Percentiles rank a stretch among this genome's conserved stretches.
Evolutionary conservation across 1,284 basidiomycete species (phyloP).

Genomic region (Boletellus dicymbophilus): DNA sequence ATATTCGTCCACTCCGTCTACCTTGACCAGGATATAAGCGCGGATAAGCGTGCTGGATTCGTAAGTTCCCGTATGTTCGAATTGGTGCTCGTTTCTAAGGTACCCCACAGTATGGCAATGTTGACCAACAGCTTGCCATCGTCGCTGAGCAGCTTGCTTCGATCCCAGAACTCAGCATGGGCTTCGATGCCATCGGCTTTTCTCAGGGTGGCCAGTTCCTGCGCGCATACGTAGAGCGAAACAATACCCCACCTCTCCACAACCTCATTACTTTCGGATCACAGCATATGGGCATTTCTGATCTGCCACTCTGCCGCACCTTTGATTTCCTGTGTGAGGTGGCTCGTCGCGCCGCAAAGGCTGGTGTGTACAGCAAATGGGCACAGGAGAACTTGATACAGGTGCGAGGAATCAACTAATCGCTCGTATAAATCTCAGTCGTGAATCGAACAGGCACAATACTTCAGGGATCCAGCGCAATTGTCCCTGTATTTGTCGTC

Average conservation of each 20-base stretch:
- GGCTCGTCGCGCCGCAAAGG: conserved; percentile 70
- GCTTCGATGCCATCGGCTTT: conserved; percentile 92
- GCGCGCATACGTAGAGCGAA: conserved; percentile 86
- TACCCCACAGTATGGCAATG: conserved; percentile 70
- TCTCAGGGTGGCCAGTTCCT: conserved; percentile 95
- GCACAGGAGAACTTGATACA: conserved; percentile 84
- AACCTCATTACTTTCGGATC: conserved; percentile 92
- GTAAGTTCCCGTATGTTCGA: conserved; percentile 50
- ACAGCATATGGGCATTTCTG: conserved; percentile 85
- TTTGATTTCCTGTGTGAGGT: conserved; percentile 78
- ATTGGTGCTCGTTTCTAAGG: background rate
- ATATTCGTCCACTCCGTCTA: conserved; percentile 87
- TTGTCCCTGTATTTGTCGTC: conserved; percentile 69
- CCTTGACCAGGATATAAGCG: conserved; percentile 64
- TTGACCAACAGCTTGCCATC: conserved; percentile 68
- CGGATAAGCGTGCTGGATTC: conserved; percentile 80
- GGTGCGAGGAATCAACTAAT: conserved; percentile 38
- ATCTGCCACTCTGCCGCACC: conserved; percentile 72
- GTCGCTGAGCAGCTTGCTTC: conserved; percentile 70
- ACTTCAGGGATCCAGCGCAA: conserved; percentile 86
- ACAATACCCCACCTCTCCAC: conserved; percentile 74
- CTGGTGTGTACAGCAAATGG: conserved; percentile 82
- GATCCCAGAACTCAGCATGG: conserved; percentile 69
- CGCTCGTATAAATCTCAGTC: conserved; percentile 2
- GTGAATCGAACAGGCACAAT: conserved; percentile 72